These are phyloP conservation scores for Hortaea sp. DNA, from an alignment of 2,329 filamentous ascomycete species.

Conservation along the genomic window DNA sequence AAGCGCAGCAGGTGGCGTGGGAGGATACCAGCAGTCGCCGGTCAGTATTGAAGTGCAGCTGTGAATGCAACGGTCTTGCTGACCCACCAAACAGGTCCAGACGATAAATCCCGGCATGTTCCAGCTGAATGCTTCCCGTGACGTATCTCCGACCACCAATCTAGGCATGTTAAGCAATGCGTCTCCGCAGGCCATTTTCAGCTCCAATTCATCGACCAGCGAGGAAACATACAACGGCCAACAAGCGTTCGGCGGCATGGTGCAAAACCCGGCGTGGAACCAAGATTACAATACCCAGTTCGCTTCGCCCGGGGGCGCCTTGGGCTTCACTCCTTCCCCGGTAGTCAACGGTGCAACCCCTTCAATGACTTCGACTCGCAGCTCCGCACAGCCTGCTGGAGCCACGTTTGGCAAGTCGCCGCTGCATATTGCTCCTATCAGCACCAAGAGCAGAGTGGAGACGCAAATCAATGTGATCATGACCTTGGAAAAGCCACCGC, in stretches of 20 bases:
- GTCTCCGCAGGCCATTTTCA: conserved; percentile 26
- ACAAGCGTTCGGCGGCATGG: conserved; percentile 15
- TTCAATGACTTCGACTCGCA: conserved; percentile 7
- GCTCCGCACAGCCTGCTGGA: conserved; percentile 3
- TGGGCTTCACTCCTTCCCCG: conserved; percentile 26
- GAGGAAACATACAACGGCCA: conserved; percentile 22
- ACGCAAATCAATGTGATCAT: conserved; percentile 89
- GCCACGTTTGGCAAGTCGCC: conserved; percentile 18
- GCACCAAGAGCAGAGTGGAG: conserved; percentile 77
- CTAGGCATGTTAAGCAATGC: conserved; percentile 21
- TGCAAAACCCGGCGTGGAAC: conserved; percentile 25
- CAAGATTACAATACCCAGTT: conserved; percentile 22
- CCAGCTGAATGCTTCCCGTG: conserved; percentile 18
- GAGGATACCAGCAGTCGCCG: conserved; percentile 19
- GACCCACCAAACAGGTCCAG: conserved; percentile 6
- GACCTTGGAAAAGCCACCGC: conserved; percentile 64
- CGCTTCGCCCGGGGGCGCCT: conserved; percentile 19
- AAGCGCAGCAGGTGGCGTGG: not conserved
- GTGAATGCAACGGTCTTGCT: not conserved
- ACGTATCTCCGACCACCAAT: conserved; percentile 21
- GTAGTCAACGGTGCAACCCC: conserved; percentile 20
- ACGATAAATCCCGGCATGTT: conserved; percentile 27
- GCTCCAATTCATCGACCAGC: conserved; percentile 25
- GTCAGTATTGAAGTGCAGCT: conserved; percentile 5
- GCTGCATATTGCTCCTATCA: conserved; percentile 28